These are phyloP conservation scores for Flaveria linearis DNA, from an alignment of 129 eudicot species.

Conservation along the genomic window DNA sequence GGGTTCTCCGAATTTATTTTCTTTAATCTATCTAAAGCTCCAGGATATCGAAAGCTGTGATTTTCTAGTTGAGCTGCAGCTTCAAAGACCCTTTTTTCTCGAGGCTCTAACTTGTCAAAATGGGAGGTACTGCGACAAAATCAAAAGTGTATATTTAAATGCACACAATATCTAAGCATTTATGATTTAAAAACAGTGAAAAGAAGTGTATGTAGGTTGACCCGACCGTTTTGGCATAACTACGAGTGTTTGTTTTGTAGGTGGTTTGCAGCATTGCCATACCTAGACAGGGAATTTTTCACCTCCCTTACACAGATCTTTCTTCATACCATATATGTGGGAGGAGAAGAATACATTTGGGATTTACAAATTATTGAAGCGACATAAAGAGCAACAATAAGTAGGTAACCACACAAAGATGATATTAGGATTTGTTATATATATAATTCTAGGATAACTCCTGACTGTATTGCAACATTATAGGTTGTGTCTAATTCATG, in stretches of 20 bases:
- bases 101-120: too few relatives aligned
- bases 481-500: neutral
- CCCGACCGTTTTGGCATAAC: neutral
- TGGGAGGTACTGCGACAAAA: too few relatives aligned
- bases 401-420: conserved; percentile 8
- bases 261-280: conserved; percentile 88
- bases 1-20: too few relatives aligned
- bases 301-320: conserved; percentile 80
- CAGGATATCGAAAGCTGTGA: too few relatives aligned
- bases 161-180: too few relatives aligned
- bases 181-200: neutral
- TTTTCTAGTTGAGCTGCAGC: too few relatives aligned
- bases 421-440: conserved; percentile 19
- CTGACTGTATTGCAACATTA: neutral
- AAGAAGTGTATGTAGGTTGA: neutral
- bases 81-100: too few relatives aligned
- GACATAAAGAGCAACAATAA: conserved; percentile 53
- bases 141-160: neutral
- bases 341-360: conserved; percentile 82
- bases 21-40: too few relatives aligned
- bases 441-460: conserved; percentile 17
- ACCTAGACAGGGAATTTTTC: conserved; percentile 88
- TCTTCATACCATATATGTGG: conserved; percentile 87
- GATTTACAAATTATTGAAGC: conserved; percentile 72
- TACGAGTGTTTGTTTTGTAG: conserved; percentile 36